Evolutionary conservation across 164 flowering plant species (phyloP), one percentile per base, ranked within the genome.

Genomic region (Chloranthus sessilifolius): DNA sequence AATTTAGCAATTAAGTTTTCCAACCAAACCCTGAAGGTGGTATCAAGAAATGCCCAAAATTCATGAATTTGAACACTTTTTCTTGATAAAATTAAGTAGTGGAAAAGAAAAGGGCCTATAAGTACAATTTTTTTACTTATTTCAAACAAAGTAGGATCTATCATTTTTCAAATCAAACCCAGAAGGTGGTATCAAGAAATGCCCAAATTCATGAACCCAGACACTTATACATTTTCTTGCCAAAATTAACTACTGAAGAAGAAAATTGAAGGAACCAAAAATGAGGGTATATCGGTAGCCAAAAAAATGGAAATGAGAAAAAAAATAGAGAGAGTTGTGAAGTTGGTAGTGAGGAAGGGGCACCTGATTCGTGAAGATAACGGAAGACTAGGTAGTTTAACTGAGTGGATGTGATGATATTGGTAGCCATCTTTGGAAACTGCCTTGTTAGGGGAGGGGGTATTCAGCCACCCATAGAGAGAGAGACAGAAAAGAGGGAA

Each of bases 311-410:
- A 3, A n/a, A 7, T 26, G 4, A 16, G 36, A 16, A 16, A 47
- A 19, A 23, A 23, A 22, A 17, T 2, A 6, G 15, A 49, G 40
- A 10, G n/a, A 16, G 10, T 16, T 8, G 28, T 25, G 5, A 9
- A 39, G 14, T 7, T 20, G 10, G 5, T n/a, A 7, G 20, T 20
- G 19, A 10, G 15, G 28, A 2, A n/a, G 39, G 38, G 11, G 7
- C 19, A 74, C 79, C 79, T 50, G 82, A 77, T 69, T 77, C 82
- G 42, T 71, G 74, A 20, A 77, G 79, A 44, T 77, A 77, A 4
- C 79, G 82, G 56, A 69, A 77, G 37, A 77, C 67, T 35, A 74
- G 64, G 44, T 63, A 71, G 50, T 77, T 77, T 55, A 77, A 47
- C 43, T 77, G 77, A 34, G 50, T 47, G 4, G 82, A 71, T 31